phyloP scores from a whole-genome alignment of 768 basidiomycete genomes.

The Paxillus rubicundulus region DNA sequence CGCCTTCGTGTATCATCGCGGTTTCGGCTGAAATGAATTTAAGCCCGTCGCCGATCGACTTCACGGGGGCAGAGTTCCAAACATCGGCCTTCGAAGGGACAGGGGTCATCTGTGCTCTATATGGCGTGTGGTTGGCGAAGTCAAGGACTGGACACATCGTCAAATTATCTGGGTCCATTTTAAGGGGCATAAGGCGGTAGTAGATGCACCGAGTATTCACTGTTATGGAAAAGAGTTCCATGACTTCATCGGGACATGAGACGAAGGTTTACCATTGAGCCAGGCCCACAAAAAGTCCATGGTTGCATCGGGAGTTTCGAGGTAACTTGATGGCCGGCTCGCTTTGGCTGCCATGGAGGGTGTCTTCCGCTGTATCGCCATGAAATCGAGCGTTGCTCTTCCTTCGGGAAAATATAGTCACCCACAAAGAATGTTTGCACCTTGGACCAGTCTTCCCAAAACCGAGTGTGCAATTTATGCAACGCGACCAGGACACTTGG shows the following conservation, averaged over 20 bases:
- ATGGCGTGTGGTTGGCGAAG: slow-evolving; percentile 76
- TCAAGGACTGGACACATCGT: slow-evolving; percentile 90
- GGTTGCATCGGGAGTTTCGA: slow-evolving; percentile 7
- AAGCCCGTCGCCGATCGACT: slow-evolving; percentile 44
- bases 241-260: slow-evolving; percentile 3
- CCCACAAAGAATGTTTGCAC: slow-evolving; percentile 55
- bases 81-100: slow-evolving; percentile 35
- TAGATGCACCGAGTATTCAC: slow-evolving; percentile 93
- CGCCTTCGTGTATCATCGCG: slow-evolving; percentile 40
- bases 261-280: slow-evolving; percentile 70
- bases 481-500: slow-evolving; percentile 43
- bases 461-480: slow-evolving; percentile 44
- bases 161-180: slow-evolving; percentile 67
- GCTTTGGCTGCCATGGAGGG: background rate
- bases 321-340: background rate
- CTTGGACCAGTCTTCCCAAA: slow-evolving; percentile 56
- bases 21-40: slow-evolving; percentile 49
- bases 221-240: slow-evolving; percentile 27
- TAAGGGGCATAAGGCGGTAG: slow-evolving; percentile 50
- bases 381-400: background rate
- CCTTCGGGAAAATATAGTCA: background rate
- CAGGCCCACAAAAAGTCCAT: slow-evolving; percentile 81
- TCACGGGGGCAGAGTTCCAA: slow-evolving; percentile 36
- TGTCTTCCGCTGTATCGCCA: slow-evolving; percentile 4
- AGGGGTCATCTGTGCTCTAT: slow-evolving; percentile 44